phyloP scores from a whole-genome alignment of 208 protist genomes.

The Trypanosoma lewisi region DNA sequence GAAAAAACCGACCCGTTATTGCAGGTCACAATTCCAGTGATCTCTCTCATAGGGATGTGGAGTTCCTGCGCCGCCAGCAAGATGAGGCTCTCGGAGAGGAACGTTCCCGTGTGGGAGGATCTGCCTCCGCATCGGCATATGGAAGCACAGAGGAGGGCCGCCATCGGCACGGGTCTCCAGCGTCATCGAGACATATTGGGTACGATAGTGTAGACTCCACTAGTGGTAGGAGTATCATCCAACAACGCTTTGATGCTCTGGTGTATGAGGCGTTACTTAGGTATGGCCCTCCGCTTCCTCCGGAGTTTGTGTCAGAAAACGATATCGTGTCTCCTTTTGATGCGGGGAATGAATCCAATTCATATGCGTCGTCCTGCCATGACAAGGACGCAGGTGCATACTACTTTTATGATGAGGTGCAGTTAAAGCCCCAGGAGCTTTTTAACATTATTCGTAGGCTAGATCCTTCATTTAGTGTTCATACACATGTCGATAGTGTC shows the following conservation, averaged over 20 bases:
- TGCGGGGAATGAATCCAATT: neutral
- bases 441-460: constrained; percentile 48
- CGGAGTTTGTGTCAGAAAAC: constrained; percentile 61
- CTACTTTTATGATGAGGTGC: constrained; percentile 70
- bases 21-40: neutral
- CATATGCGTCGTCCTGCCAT: neutral
- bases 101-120: neutral
- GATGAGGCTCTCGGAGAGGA: constrained; percentile 2
- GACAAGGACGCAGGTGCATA: constrained; percentile 26
- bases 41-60: constrained; percentile 8
- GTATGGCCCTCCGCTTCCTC: constrained; percentile 77
- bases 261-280: constrained; percentile 56
- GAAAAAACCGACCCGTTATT: neutral
- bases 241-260: constrained; percentile 66
- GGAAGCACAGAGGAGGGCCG: neutral
- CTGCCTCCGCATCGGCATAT: no score
- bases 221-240: constrained; percentile 60
- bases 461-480: constrained; percentile 59
- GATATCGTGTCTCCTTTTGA: constrained; percentile 28
- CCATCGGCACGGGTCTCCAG: neutral
- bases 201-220: constrained; percentile 55
- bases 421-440: constrained; percentile 51
- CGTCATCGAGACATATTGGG: constrained; percentile 1
- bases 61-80: constrained; percentile 14
- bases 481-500: constrained; percentile 59